These are phyloP conservation scores for Crithidia mellificae DNA, from an alignment of 208 protist species.

Conservation along the genomic window DNA sequence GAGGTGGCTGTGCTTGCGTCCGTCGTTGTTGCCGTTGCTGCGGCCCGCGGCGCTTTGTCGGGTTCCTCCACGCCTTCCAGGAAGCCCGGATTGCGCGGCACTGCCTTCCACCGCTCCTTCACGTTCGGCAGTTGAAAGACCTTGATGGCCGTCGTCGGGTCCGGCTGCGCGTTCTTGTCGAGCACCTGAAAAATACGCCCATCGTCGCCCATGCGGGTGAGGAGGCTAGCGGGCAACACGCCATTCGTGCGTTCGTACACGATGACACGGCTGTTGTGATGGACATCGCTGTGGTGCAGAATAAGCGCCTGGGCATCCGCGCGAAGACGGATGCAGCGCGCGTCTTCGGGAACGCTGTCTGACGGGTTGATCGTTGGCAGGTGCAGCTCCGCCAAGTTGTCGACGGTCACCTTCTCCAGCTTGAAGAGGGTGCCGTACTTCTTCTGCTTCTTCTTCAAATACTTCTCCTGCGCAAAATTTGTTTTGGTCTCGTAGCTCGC, in stretches of 20 bases:
- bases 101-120: conserved; percentile 82
- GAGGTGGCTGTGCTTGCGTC: neutral
- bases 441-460: conserved; percentile 91
- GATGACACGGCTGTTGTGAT: conserved; percentile 73
- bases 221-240: conserved; percentile 66
- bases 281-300: conserved; percentile 84
- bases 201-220: conserved; percentile 66
- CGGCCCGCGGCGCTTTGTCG: conserved; percentile 6
- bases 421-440: conserved; percentile 89
- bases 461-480: conserved; percentile 91
- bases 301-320: conserved; percentile 87
- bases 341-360: conserved; percentile 65
- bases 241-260: conserved; percentile 85
- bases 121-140: conserved; percentile 58
- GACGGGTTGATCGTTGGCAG: conserved; percentile 82
- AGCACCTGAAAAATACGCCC: conserved; percentile 84
- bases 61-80: conserved; percentile 51
- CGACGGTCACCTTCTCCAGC: conserved; percentile 70
- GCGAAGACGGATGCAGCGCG: conserved; percentile 65
- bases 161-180: conserved; percentile 78
- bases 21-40: too few species aligned
- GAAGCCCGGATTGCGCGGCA: conserved; percentile 80
- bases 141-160: conserved; percentile 58
- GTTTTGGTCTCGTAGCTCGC: conserved; percentile 88
- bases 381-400: conserved; percentile 79